Percentiles rank a stretch among this genome's conserved stretches.
phyloP scores from a whole-genome alignment of 2,329 filamentous ascomycete species.

The Parastagonospora avenae region DNA sequence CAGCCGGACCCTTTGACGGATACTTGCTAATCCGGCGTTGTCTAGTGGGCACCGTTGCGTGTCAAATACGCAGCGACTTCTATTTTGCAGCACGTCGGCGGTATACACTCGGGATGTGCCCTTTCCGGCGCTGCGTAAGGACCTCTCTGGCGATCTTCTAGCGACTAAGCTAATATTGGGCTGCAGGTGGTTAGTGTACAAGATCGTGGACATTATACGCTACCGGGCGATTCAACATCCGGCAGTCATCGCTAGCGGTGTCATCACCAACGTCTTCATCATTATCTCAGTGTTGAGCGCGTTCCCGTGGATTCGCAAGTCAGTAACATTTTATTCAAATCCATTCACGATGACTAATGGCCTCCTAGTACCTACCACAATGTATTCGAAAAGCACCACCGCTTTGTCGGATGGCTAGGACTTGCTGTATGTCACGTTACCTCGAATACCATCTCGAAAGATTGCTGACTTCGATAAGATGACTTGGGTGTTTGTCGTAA shows the following conservation, averaged over 20 bases:
- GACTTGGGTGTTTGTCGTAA: constrained; percentile 43
- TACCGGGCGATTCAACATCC: constrained; percentile 40
- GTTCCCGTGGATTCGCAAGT: constrained; percentile 46
- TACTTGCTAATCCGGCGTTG: constrained; percentile 5
- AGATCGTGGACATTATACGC: constrained; percentile 41
- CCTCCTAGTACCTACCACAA: constrained; percentile 39
- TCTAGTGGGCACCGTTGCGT: constrained; percentile 39
- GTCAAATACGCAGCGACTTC: constrained; percentile 40
- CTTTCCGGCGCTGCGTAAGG: constrained; percentile 41
- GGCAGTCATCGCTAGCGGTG: constrained; percentile 39
- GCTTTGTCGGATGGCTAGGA: constrained; percentile 44
- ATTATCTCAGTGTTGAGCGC: constrained; percentile 44
- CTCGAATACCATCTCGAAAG: background rate
- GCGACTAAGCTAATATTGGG: constrained; percentile 10
- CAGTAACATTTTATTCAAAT: background rate
- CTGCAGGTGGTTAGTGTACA: constrained; percentile 40
- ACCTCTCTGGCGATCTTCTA: background rate
- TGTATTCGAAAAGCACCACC: constrained; percentile 43
- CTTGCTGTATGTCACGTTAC: constrained; percentile 32
- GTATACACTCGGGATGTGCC: constrained; percentile 44
- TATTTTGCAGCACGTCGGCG: constrained; percentile 40
- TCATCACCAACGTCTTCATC: constrained; percentile 42
- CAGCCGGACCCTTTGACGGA: background rate
- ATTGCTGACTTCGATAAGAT: constrained; percentile 22
- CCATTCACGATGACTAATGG: constrained; percentile 18